Percentiles rank a stretch among this genome's conserved stretches.
phyloP scores from a whole-genome alignment of 1,284 basidiomycete genomes.

The Cryptococcus wingfieldii region DNA sequence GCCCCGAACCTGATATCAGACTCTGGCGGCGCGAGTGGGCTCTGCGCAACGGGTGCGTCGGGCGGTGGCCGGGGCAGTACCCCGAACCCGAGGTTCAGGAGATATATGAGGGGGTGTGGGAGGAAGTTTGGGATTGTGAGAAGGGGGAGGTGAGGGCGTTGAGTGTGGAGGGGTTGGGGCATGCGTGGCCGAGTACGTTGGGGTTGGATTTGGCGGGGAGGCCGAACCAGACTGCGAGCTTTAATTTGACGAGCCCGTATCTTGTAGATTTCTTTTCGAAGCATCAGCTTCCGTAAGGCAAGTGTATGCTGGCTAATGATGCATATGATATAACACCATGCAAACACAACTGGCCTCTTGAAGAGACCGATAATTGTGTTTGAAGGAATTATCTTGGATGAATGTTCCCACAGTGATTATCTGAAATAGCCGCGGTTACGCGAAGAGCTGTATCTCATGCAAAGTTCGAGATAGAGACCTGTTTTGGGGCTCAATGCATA shows the following conservation, averaged over 20 bases:
- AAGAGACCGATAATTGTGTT: no score
- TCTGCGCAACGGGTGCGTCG: slow-evolving; percentile 16
- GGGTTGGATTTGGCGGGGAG: slow-evolving; percentile 26
- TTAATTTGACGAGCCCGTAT: slow-evolving; percentile 19
- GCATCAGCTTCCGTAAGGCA: slow-evolving; percentile 1
- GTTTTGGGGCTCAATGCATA: no score
- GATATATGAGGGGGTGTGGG: slow-evolving; percentile 3
- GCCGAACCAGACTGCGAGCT: slow-evolving; percentile 22
- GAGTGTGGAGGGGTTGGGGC: slow-evolving; percentile 16
- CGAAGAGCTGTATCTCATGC: no score
- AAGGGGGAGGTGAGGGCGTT: slow-evolving; percentile 17
- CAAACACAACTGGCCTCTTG: background rate
- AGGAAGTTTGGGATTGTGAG: slow-evolving; percentile 15
- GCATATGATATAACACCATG: background rate
- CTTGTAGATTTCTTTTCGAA: slow-evolving; percentile 20
- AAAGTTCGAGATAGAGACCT: no score
- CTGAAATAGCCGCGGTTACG: no score
- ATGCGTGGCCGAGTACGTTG: slow-evolving; percentile 22
- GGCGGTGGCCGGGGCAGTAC: background rate
- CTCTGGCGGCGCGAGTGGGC: slow-evolving; percentile 23
- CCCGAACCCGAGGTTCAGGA: slow-evolving; percentile 2
- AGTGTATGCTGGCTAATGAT: background rate
- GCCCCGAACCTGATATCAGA: slow-evolving; percentile 20
- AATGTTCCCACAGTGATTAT: no score
- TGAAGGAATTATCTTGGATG: no score